Evolutionary conservation across 2,329 filamentous ascomycete genomes (phyloP).

Genomic region (Aspergillus thermomutatus): DNA sequence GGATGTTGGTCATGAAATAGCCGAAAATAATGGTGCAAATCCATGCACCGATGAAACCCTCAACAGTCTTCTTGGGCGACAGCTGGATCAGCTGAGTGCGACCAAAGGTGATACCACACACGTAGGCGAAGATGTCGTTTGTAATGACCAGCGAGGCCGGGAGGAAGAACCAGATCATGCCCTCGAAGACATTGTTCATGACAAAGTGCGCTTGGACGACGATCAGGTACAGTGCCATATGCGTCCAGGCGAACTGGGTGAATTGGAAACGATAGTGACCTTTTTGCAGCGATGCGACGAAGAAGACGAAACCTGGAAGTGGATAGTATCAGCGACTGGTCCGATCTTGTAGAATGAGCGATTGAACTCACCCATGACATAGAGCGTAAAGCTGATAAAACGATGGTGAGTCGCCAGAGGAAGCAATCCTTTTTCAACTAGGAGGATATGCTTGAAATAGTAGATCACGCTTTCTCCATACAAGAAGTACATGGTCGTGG

Average conservation of each 20-base stretch:
- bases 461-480: constrained; percentile 99
- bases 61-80: constrained; percentile 98
- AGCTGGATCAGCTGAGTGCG: constrained; percentile 96
- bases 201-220: constrained; percentile 98
- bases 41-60: constrained; percentile 95
- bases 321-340: constrained; percentile 9
- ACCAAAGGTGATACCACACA: constrained; percentile 95
- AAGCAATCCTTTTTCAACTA: constrained; percentile 88
- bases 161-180: constrained; percentile 99
- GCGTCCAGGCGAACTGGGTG: constrained; percentile 98
- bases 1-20: constrained; percentile 72
- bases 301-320: constrained; percentile 85
- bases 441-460: constrained; percentile 98
- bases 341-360: neutral
- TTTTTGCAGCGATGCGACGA: constrained; percentile 89
- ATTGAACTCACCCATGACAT: constrained; percentile 75
- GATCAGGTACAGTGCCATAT: constrained; percentile 97
- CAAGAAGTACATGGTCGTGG: constrained; percentile 98
- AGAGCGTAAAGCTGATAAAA: constrained; percentile 98
- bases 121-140: constrained; percentile 97
- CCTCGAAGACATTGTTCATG: constrained; percentile 99
- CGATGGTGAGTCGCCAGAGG: constrained; percentile 95
- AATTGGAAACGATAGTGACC: constrained; percentile 98
- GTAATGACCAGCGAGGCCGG: constrained; percentile 93
- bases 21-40: constrained; percentile 89